phyloP scores from a whole-genome alignment of 768 basidiomycete species.

The Mycena epipterygia region DNA sequence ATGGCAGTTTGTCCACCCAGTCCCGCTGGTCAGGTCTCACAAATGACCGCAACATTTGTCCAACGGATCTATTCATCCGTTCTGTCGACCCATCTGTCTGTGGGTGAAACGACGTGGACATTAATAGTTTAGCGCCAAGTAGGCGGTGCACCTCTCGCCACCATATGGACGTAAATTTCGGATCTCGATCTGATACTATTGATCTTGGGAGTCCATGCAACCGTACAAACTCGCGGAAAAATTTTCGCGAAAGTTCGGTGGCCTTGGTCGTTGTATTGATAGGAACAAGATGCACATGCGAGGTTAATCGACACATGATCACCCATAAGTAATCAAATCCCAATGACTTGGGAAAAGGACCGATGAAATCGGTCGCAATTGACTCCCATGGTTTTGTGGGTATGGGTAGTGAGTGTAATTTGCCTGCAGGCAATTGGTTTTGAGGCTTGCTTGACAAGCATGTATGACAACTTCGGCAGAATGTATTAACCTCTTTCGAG shows the following conservation, averaged over 20 bases:
- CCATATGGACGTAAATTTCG: constrained; percentile 5
- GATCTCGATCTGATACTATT: constrained; percentile 39
- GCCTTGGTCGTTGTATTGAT: constrained; percentile 25
- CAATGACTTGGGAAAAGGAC: constrained; percentile 39
- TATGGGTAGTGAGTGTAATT: too few relatives aligned
- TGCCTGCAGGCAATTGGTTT: constrained; percentile 25
- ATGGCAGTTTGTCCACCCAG: too few relatives aligned
- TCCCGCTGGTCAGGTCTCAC: too few relatives aligned
- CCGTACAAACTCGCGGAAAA: constrained; percentile 32
- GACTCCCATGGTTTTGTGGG: too few relatives aligned
- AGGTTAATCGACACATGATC: constrained; percentile 33
- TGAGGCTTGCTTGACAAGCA: constrained; percentile 33
- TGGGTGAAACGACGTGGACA: too few relatives aligned
- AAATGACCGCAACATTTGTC: too few relatives aligned
- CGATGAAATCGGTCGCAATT: constrained; percentile 45
- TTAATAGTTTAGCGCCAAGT: not conserved
- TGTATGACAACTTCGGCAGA: constrained; percentile 25
- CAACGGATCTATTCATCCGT: too few relatives aligned
- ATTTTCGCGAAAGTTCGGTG: constrained; percentile 33
- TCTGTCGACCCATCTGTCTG: too few relatives aligned
- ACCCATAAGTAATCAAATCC: constrained; percentile 39
- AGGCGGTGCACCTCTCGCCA: constrained; percentile 9
- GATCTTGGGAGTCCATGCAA: constrained; percentile 44
- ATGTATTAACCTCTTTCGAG: not conserved
- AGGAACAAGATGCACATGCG: constrained; percentile 17